Percentiles rank a stretch among this genome's conserved stretches.
Evolutionary conservation across 176 grass and related monocot genomes (phyloP).

Genomic region (Triticum monococcum): DNA sequence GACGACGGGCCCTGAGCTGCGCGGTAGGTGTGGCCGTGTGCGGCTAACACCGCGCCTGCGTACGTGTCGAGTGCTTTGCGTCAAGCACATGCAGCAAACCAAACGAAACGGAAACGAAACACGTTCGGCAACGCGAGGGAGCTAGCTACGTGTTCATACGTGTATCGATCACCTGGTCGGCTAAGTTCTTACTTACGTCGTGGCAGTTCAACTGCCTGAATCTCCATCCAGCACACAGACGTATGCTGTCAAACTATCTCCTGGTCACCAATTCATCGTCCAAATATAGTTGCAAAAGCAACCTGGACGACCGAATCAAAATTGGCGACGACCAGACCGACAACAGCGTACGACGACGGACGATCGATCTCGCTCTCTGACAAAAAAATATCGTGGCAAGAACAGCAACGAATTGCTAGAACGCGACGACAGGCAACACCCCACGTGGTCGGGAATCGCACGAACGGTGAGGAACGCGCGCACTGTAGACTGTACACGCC

Average conservation of each 20-base stretch:
- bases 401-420: not conserved
- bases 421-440: not conserved
- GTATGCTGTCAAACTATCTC: not conserved
- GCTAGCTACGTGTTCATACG: not conserved
- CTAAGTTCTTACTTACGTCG: not conserved
- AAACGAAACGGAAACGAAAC: too few species aligned
- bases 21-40: too few species aligned
- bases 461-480: constrained; percentile 18
- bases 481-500: not conserved
- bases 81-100: too few species aligned
- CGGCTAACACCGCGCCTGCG: too few species aligned
- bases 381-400: not conserved
- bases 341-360: not conserved
- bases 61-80: too few species aligned
- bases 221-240: not conserved
- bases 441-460: not conserved
- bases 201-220: not conserved
- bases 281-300: not conserved
- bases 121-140: too few species aligned
- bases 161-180: not conserved
- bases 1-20: too few species aligned
- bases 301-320: not conserved
- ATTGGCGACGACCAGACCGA: not conserved
- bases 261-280: not conserved
- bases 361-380: not conserved